These are phyloP conservation scores for Chalara sp. DNA, from an alignment of 2,329 filamentous ascomycete species.

Conservation along the genomic window DNA sequence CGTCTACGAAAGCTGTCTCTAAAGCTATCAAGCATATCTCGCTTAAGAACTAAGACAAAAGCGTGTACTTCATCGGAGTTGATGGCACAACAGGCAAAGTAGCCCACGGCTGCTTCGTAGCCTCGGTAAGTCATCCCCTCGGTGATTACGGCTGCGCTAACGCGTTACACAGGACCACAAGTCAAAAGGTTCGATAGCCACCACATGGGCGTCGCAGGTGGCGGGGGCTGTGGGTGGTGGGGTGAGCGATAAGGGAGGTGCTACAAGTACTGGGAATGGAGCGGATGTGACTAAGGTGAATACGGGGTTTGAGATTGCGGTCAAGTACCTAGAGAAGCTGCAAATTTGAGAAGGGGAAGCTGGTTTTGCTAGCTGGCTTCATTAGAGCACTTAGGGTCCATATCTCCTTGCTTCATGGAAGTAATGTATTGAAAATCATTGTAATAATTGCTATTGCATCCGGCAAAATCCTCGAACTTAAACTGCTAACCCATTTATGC, in stretches of 20 bases:
- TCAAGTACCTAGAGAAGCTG: conserved; percentile 78
- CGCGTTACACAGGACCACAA: conserved; percentile 40
- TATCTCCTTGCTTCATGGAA: too few relatives aligned
- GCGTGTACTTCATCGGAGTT: conserved; percentile 78
- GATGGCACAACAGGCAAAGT: conserved; percentile 64
- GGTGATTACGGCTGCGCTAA: too few relatives aligned
- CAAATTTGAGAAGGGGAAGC: conserved; percentile 32
- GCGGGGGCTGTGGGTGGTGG: conserved; percentile 82
- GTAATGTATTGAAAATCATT: too few relatives aligned
- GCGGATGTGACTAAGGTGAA: conserved; percentile 77
- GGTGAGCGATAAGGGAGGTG: conserved; percentile 89
- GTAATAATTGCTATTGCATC: too few relatives aligned
- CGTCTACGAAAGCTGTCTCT: conserved; percentile 76
- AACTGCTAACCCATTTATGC: too few relatives aligned
- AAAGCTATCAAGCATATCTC: conserved; percentile 86
- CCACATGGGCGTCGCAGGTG: conserved; percentile 77
- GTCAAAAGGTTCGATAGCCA: conserved; percentile 65
- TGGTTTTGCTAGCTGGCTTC: too few relatives aligned
- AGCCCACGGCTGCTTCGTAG: conserved; percentile 84
- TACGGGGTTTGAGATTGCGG: conserved; percentile 74
- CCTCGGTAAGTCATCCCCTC: conserved; percentile 36
- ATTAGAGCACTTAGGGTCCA: too few relatives aligned
- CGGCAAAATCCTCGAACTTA: too few relatives aligned
- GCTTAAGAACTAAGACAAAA: conserved; percentile 80
- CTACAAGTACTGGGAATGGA: conserved; percentile 73